Base-by-base conservation (phyloP, 1,139 yeast species). In the Saccharomycopsis phalli region DNA sequence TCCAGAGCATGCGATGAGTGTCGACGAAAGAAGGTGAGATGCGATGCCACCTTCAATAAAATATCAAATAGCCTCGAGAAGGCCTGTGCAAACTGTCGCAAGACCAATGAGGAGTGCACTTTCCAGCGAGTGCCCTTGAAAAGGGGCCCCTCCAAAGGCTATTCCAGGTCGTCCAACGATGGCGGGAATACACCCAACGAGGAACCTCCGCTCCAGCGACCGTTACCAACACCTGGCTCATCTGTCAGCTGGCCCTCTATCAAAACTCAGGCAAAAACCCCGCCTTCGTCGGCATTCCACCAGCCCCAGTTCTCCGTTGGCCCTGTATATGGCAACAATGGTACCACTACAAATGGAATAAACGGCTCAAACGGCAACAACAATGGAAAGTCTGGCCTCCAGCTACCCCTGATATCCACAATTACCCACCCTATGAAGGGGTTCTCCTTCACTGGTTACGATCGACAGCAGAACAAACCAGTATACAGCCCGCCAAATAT, bases 71-170 rank as follows among this genome's bases (percentile, higher is more conserved):
- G 63, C 17, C 70, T 74, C 19, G 62, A 69, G 30, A 67, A 68
- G 48, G 55, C 65, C 3, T 79, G 87, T 54, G 61, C 75, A 21
- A 75, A 73, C 50, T 79, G 86, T 55, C 51, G 58, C 16, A 75
- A 71, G 50, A 70, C 65, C 48, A 63, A 63, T 37, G 81, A 74
- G 33, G 53, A 53, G 2, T 80, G 88, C 56, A 65, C 78, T 1
- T 80, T 78, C 53, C 75, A 78, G 19, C 62, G 91, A 42, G 68
- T 78, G 1, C 91, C 87, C 0, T 57, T 81, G 56, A 81, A 81
- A 53, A 61, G 93, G 50, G 93, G 91, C 0, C 93, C 93, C 0
- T 69, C 81, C 1, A 81, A 80, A 53, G 88, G 88, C 1, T 78
- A 74, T 51, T 65, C 69, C 8, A 59, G 71, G 34, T 6, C 48